Evolutionary conservation across 768 basidiomycete genomes (phyloP).

Genomic region (Cytidiella melzeri): DNA sequence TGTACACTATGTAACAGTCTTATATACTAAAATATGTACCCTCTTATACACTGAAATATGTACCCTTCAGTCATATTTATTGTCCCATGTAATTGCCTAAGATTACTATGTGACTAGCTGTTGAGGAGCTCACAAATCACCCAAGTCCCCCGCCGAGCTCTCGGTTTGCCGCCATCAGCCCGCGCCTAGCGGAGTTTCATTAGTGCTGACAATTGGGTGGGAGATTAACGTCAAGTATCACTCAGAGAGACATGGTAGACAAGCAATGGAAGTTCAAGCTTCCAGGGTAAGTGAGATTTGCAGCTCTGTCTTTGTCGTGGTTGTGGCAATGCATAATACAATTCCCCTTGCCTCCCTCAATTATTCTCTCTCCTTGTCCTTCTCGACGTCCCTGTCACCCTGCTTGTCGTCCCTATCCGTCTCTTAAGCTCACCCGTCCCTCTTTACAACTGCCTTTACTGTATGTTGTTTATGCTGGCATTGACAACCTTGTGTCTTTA

Average conservation of each 20-base stretch:
- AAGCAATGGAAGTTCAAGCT: background rate
- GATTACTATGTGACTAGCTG: too few relatives aligned
- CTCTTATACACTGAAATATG: too few relatives aligned
- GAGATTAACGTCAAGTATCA: background rate
- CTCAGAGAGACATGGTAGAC: background rate
- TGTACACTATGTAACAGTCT: too few relatives aligned
- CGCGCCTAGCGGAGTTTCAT: too few relatives aligned
- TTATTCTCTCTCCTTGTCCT: conserved; percentile 10
- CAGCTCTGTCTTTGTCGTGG: background rate
- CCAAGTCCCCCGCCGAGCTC: too few relatives aligned
- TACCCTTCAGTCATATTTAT: too few relatives aligned
- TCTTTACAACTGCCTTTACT: conserved; percentile 10
- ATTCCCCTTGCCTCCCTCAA: background rate
- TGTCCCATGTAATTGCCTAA: too few relatives aligned
- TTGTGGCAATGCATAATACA: conserved; percentile 13
- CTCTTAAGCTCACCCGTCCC: conserved; percentile 6
- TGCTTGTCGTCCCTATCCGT: too few relatives aligned
- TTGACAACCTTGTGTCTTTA: conserved; percentile 15
- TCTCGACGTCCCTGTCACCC: conserved; percentile 9
- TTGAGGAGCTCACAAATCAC: too few relatives aligned
- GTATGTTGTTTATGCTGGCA: conserved; percentile 16
- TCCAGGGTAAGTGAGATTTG: background rate
- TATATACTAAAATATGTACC: too few relatives aligned
- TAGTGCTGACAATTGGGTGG: background rate
- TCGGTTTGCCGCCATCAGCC: too few relatives aligned